Conservation (phyloP, 768 basidiomycete species). For the Mycena kentingensis region DNA sequence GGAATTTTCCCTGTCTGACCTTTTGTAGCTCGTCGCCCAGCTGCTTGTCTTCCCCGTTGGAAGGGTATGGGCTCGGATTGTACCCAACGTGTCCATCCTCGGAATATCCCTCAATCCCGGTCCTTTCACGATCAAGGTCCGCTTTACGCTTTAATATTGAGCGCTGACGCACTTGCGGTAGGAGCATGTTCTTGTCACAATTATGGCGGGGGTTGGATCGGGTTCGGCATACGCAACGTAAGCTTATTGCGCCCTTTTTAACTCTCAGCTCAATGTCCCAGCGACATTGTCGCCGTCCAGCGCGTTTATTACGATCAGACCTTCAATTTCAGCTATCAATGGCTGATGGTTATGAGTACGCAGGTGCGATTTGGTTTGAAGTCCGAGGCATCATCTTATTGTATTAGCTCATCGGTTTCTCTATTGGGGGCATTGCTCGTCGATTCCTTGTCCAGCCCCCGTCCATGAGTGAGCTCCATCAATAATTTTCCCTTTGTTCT, state of each 20-base stretch:
- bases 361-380: too few relatives aligned
- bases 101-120: constrained; percentile 63
- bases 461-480: constrained; percentile 57
- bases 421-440: constrained; percentile 68
- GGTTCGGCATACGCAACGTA: constrained; percentile 67
- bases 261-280: constrained; percentile 24
- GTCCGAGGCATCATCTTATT: too few relatives aligned
- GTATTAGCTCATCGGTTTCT: constrained; percentile 83
- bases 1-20: not conserved
- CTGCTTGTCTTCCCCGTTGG: constrained; percentile 70
- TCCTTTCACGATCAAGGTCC: constrained; percentile 75
- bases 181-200: constrained; percentile 54
- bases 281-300: constrained; percentile 76
- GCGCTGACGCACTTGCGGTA: constrained; percentile 11
- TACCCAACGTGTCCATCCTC: constrained; percentile 58
- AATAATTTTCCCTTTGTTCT: not conserved
- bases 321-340: constrained; percentile 66
- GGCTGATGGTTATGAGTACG: constrained; percentile 76
- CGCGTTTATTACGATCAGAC: constrained; percentile 69
- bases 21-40: constrained; percentile 59
- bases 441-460: constrained; percentile 77
- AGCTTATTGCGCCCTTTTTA: not conserved
- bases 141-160: constrained; percentile 35
- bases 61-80: constrained; percentile 54
- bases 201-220: constrained; percentile 61